Conservation (phyloP, 1,284 basidiomycete species). For the Irpex sp. region DNA sequence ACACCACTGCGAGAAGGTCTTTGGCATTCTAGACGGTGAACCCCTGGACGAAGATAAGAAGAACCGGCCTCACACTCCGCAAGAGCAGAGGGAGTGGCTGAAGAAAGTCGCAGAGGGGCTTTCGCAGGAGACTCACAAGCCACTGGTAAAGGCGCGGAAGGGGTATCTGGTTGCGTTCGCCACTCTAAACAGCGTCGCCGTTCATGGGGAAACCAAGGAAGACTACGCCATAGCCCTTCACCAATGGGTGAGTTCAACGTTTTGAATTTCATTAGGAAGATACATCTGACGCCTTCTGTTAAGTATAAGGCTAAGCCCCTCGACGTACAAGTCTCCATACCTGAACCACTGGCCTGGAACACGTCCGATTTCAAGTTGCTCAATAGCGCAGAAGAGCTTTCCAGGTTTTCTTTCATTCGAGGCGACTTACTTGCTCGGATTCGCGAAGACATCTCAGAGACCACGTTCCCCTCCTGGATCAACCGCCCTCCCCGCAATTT, state of each 20-base stretch:
- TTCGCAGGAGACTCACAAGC: background rate
- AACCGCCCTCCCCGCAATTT: slow-evolving; percentile 29
- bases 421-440: slow-evolving; percentile 4
- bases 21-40: slow-evolving; percentile 14
- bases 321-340: background rate
- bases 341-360: background rate
- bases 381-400: background rate
- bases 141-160: background rate
- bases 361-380: background rate
- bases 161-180: background rate
- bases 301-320: background rate
- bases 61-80: background rate
- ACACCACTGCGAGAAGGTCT: slow-evolving; percentile 21
- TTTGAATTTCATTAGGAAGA: background rate
- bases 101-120: background rate
- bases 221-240: background rate
- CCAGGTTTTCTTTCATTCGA: slow-evolving; percentile 5
- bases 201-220: background rate
- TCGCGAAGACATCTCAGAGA: slow-evolving; percentile 20
- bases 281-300: background rate
- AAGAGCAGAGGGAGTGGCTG: background rate
- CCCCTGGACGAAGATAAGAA: background rate
- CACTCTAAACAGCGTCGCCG: background rate
- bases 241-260: background rate
- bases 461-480: slow-evolving; percentile 29